Percentiles rank a stretch among this genome's conserved stretches.
Evolutionary conservation across 1,284 basidiomycete species (phyloP).

Genomic region (Cryptococcus sp.): DNA sequence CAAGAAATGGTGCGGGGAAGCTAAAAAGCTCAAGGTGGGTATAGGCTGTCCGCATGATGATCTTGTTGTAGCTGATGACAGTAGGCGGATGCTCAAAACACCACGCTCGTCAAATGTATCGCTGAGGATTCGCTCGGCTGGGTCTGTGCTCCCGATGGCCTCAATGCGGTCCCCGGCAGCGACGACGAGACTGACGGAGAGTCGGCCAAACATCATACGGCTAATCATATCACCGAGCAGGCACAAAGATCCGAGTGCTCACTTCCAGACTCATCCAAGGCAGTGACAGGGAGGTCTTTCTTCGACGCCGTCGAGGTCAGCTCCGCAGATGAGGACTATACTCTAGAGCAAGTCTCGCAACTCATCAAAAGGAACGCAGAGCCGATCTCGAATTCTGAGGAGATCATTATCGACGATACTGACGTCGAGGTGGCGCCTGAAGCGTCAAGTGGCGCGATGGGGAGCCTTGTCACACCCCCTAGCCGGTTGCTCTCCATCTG

Average conservation of each 20-base stretch:
- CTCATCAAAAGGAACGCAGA: no score
- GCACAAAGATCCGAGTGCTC: no score
- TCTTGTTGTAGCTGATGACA: background rate
- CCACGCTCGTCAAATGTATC: conserved; percentile 28
- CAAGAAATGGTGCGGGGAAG: conserved; percentile 29
- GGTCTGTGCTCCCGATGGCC: conserved; percentile 21
- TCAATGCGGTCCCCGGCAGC: conserved; percentile 1
- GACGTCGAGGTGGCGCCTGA: background rate
- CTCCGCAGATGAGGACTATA: background rate
- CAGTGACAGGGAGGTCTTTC: no score
- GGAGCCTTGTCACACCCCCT: background rate
- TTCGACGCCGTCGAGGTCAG: no score
- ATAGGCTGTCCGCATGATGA: background rate
- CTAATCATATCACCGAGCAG: background rate
- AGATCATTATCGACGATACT: background rate
- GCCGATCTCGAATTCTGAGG: background rate
- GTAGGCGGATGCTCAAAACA: conserved; percentile 39
- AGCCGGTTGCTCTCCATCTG: background rate
- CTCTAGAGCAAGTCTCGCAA: background rate
- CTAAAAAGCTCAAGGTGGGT: conserved; percentile 33
- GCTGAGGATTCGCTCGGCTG: conserved; percentile 33
- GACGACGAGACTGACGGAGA: conserved; percentile 11
- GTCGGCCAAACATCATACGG: background rate
- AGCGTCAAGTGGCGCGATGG: no score
- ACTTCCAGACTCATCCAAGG: no score